Evolutionary conservation across 148 eudicot genomes (phyloP).

Genomic region (Agrostemma githago): DNA sequence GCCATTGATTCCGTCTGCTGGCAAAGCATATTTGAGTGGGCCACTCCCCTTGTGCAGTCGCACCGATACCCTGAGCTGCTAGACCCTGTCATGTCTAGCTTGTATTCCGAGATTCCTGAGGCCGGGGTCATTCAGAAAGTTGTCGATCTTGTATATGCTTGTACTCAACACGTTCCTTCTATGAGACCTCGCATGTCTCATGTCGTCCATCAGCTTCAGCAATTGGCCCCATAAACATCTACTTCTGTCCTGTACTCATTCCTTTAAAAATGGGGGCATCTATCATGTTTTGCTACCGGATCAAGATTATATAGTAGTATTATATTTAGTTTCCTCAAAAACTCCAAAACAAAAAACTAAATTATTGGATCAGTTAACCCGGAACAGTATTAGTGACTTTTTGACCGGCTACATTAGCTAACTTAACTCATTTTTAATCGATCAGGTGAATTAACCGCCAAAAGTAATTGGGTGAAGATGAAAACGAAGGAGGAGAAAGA

Average conservation of each 20-base stretch:
- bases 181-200: constrained; percentile 97
- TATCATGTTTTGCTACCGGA: not conserved
- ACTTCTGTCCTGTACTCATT: constrained; percentile 31
- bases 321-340: too few relatives aligned
- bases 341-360: too few relatives aligned
- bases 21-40: constrained; percentile 97
- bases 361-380: too few relatives aligned
- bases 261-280: not conserved
- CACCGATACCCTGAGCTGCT: constrained; percentile 67
- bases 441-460: too few relatives aligned
- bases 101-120: constrained; percentile 58
- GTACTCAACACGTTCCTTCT: constrained; percentile 86
- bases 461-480: too few relatives aligned
- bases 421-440: too few relatives aligned
- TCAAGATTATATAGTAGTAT: not conserved
- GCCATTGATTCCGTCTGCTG: constrained; percentile 82
- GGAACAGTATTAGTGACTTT: too few relatives aligned
- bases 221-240: constrained; percentile 51
- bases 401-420: too few relatives aligned
- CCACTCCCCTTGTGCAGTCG: constrained; percentile 80
- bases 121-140: constrained; percentile 83
- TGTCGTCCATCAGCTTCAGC: constrained; percentile 92
- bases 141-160: constrained; percentile 85
- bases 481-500: too few relatives aligned
- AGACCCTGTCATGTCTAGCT: constrained; percentile 58